Percentiles rank a stretch among this genome's conserved stretches.
phyloP scores from a whole-genome alignment of 208 protist species.

The Leishmania guyanensis region DNA sequence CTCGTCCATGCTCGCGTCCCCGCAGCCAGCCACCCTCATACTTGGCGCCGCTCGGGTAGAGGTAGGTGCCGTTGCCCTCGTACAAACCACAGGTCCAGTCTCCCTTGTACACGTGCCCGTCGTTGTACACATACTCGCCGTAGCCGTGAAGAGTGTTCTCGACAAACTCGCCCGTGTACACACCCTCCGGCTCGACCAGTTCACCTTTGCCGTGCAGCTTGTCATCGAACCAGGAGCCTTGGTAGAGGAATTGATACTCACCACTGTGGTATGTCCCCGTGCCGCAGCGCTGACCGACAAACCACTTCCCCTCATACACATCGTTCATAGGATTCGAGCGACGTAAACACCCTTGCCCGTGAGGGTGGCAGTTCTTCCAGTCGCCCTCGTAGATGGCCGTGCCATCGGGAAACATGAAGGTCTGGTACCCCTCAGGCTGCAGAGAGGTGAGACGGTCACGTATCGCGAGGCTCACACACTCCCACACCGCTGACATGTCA shows the following conservation, averaged over 20 bases:
- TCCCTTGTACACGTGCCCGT: slow-evolving; percentile 91
- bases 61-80: slow-evolving; percentile 75
- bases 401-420: slow-evolving; percentile 80
- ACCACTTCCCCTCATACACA: slow-evolving; percentile 91
- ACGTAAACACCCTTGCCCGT: slow-evolving; percentile 79
- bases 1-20: slow-evolving; percentile 71
- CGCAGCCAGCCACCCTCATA: slow-evolving; percentile 81
- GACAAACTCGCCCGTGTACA: slow-evolving; percentile 82
- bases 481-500: slow-evolving; percentile 48
- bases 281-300: slow-evolving; percentile 76
- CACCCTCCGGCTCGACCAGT: slow-evolving; percentile 78
- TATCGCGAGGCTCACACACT: slow-evolving; percentile 51
- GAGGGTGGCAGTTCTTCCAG: slow-evolving; percentile 86
- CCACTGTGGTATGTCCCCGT: slow-evolving; percentile 59
- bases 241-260: slow-evolving; percentile 72
- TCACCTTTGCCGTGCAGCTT: slow-evolving; percentile 83
- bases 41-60: slow-evolving; percentile 68
- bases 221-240: slow-evolving; percentile 82
- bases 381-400: slow-evolving; percentile 85
- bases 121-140: slow-evolving; percentile 86
- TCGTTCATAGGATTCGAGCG: slow-evolving; percentile 52
- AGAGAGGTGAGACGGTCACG: slow-evolving; percentile 63
- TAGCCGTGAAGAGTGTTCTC: slow-evolving; percentile 79
- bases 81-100: slow-evolving; percentile 79
- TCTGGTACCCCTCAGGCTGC: slow-evolving; percentile 76